Conservation (phyloP, 2,329 filamentous ascomycete genomes). For the Hymenotorrendiella dingleyae region DNA sequence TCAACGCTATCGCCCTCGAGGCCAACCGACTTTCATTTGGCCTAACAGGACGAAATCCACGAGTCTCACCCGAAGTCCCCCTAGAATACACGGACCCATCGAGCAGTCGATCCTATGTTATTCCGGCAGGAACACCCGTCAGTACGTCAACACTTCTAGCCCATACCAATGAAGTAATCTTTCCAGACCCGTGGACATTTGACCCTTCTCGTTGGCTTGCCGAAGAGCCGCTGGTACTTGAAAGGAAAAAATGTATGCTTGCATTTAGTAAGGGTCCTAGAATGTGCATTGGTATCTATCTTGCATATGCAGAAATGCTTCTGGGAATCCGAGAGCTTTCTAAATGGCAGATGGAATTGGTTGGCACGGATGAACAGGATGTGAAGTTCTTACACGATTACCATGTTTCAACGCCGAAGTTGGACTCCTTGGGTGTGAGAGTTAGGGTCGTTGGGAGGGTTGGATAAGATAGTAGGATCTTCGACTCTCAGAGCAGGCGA, state of each 20-base stretch:
- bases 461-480: too few relatives aligned
- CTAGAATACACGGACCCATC: background rate
- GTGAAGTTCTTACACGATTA: constrained; percentile 5
- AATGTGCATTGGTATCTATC: constrained; percentile 31
- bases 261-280: constrained; percentile 40
- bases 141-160: constrained; percentile 24
- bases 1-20: constrained; percentile 2
- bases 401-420: constrained; percentile 2
- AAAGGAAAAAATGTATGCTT: constrained; percentile 31
- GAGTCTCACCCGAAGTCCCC: background rate
- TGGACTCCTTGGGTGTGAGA: background rate
- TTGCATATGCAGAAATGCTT: constrained; percentile 1
- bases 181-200: constrained; percentile 6
- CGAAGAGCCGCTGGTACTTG: background rate
- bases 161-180: constrained; percentile 22
- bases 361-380: constrained; percentile 1
- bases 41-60: background rate
- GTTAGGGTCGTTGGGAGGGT: background rate
- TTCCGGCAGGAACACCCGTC: constrained; percentile 21
- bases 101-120: background rate
- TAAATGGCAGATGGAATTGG: constrained; percentile 3
- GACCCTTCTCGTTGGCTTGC: constrained; percentile 7
- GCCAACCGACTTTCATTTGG: constrained; percentile 5
- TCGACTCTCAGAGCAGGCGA: too few relatives aligned
- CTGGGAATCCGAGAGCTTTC: background rate